Percentiles rank a stretch among this genome's conserved stretches.
Conservation (phyloP, 768 basidiomycete species). For the Melanogaster broomeanus region DNA sequence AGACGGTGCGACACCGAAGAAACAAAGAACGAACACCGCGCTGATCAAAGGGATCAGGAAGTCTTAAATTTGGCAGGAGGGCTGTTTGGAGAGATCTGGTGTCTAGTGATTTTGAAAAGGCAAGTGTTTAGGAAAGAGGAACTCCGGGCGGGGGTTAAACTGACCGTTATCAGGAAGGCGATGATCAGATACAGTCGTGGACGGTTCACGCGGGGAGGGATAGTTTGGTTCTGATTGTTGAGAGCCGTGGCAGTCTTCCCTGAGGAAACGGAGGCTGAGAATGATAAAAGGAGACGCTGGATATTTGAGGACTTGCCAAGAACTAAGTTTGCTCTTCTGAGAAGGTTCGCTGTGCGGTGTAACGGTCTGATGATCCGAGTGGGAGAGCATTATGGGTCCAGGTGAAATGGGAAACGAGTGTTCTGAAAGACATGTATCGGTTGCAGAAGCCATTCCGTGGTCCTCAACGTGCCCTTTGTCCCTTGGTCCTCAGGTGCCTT, state of each 20-base stretch:
- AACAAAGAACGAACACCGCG: constrained; percentile 38
- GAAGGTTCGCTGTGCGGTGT: constrained; percentile 26
- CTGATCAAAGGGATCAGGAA: constrained; percentile 35
- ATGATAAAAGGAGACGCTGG: constrained; percentile 15
- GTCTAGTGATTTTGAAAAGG: constrained; percentile 29
- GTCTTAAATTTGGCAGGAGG: constrained; percentile 33
- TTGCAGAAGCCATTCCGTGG: constrained; percentile 16
- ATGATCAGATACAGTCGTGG: constrained; percentile 32
- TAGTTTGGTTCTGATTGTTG: constrained; percentile 19
- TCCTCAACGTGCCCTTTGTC: constrained; percentile 10
- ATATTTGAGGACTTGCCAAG: constrained; percentile 30
- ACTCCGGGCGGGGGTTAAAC: constrained; percentile 24
- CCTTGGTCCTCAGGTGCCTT: constrained; percentile 2
- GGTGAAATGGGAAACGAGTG: constrained; percentile 23
- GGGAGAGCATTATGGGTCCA: constrained; percentile 27
- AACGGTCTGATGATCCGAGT: constrained; percentile 33
- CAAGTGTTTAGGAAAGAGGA: constrained; percentile 27
- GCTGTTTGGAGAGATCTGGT: constrained; percentile 36
- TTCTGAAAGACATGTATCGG: constrained; percentile 9
- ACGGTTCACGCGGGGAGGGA: constrained; percentile 24
- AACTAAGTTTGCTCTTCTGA: constrained; percentile 24
- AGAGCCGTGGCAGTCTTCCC: constrained; percentile 29
- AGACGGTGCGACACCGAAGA: constrained; percentile 35
- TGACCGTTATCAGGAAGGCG: constrained; percentile 33
- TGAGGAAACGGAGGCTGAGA: constrained; percentile 19